phyloP scores from a whole-genome alignment of 768 basidiomycete genomes.

The Hericium alpestre region DNA sequence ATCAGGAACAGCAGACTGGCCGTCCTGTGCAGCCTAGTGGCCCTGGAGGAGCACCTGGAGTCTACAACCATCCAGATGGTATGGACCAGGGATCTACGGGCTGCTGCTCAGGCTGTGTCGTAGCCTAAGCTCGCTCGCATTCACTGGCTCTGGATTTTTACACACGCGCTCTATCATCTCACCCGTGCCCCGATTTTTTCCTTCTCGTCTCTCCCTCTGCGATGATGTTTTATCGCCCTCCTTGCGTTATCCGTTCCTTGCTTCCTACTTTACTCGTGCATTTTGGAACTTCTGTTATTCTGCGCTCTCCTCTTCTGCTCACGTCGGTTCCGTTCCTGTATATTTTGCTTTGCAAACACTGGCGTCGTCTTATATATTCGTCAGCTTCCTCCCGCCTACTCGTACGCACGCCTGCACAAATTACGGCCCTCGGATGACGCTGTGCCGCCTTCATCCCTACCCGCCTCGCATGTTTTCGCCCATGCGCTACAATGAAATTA shows the following conservation, averaged over 20 bases:
- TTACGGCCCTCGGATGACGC: no score
- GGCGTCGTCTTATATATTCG: not conserved
- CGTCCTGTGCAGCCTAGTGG: conserved; percentile 47
- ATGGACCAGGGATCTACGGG: conserved; percentile 44
- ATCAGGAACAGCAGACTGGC: conserved; percentile 68
- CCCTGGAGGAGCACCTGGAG: conserved; percentile 30
- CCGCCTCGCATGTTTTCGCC: no score
- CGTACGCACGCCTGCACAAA: no score
- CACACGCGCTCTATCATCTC: conserved; percentile 9
- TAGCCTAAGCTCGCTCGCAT: conserved; percentile 26
- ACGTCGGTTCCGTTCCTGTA: not conserved
- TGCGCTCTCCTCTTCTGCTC: not conserved
- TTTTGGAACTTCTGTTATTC: not conserved
- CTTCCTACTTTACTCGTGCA: not conserved
- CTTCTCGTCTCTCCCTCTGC: not conserved
- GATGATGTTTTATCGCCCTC: not conserved
- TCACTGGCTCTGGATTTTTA: not conserved
- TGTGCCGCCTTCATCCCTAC: no score
- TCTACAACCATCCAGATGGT: conserved; percentile 35
- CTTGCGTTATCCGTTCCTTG: not conserved
- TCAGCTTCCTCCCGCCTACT: no score
- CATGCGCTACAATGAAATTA: no score
- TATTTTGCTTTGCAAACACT: not conserved
- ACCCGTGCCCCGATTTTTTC: conserved; percentile 4
- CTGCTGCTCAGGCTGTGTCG: conserved; percentile 64